Conservation (phyloP, 2,329 filamentous ascomycete genomes). For the Phialophora chinensis region DNA sequence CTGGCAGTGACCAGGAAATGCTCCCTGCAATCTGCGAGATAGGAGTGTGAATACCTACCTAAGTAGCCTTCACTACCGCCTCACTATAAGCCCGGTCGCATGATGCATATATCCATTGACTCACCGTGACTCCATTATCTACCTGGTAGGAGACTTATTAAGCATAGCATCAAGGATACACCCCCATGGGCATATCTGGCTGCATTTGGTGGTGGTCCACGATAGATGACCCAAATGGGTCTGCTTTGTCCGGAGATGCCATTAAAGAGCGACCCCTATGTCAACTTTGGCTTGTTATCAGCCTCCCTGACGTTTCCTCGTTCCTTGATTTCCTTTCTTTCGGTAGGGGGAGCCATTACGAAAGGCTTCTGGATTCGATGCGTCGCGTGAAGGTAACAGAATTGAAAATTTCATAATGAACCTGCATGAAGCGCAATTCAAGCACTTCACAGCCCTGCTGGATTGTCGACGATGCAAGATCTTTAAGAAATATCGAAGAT, state of each 20-base stretch:
- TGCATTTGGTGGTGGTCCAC: background rate
- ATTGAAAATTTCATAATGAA: background rate
- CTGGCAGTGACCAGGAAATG: background rate
- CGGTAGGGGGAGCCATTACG: background rate
- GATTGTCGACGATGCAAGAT: background rate
- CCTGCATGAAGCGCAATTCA: background rate
- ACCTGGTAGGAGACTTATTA: background rate
- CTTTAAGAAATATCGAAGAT: background rate
- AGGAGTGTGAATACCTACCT: background rate
- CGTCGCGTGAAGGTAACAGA: background rate
- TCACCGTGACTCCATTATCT: background rate
- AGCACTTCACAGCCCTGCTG: background rate
- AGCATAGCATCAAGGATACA: background rate
- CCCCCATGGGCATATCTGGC: background rate
- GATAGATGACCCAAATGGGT: background rate
- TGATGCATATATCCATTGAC: background rate
- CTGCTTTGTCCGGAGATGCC: background rate
- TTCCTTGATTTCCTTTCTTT: background rate
- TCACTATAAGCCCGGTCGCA: background rate
- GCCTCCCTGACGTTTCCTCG: background rate
- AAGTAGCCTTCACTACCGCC: background rate
- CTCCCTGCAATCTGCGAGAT: background rate
- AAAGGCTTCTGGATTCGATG: background rate
- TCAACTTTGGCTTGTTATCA: background rate
- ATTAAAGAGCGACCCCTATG: background rate